phyloP scores from a whole-genome alignment of 164 flowering plant genomes.

The Nymphaea colorata region DNA sequence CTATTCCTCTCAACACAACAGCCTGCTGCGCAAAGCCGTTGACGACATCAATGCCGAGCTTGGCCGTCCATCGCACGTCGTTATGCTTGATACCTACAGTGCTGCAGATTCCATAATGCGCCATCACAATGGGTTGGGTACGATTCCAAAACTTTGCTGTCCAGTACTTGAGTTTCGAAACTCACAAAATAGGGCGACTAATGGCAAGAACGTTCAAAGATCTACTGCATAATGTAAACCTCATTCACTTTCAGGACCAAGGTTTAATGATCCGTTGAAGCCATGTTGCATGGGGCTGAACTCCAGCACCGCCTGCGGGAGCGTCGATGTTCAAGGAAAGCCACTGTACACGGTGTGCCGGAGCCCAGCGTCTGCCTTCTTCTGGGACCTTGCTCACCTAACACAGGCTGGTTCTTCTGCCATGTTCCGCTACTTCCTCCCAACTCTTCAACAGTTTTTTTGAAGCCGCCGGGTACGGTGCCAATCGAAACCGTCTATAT shows the following conservation, averaged over 20 bases:
- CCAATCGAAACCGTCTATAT: no score
- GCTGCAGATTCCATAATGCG: neutral
- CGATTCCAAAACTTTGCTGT: neutral
- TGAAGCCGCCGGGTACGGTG: neutral
- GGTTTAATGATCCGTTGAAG: neutral
- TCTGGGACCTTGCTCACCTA: neutral
- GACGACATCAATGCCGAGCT: neutral
- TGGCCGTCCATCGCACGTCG: neutral
- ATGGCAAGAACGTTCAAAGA: no score
- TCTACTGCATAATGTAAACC: no score
- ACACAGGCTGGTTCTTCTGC: neutral
- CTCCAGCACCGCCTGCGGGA: neutral
- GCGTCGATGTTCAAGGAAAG: neutral
- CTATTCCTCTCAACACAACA: neutral
- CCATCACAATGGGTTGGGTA: neutral
- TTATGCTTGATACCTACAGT: neutral
- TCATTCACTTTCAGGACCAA: neutral
- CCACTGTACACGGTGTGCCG: neutral
- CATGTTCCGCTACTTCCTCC: neutral
- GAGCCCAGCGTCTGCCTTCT: neutral
- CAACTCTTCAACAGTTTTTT: neutral
- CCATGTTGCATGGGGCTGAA: neutral
- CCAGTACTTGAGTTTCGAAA: neutral
- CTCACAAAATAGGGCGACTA: no score
- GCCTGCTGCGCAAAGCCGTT: neutral